These are phyloP conservation scores for Breynia disticha DNA, from an alignment of 441 rosid genomes.

Conservation along the genomic window DNA sequence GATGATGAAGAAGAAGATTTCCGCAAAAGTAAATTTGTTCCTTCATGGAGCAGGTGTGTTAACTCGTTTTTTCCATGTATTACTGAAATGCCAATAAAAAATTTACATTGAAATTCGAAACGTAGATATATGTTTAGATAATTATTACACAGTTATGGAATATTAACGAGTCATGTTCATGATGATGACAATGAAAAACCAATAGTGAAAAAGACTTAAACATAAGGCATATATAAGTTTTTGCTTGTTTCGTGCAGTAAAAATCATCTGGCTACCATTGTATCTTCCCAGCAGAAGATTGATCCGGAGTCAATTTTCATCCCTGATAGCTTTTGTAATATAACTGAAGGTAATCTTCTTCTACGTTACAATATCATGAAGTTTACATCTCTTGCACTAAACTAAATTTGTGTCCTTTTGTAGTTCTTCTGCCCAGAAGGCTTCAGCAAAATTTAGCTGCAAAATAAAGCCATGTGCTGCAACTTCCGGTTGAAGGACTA, in stretches of 20 bases:
- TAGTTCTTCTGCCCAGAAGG: conserved; percentile 58
- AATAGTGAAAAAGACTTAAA: background rate
- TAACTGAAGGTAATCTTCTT: conserved; percentile 40
- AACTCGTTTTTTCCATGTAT: conserved; percentile 8
- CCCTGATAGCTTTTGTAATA: conserved; percentile 33
- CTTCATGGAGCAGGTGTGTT: conserved; percentile 81
- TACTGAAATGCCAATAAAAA: too few species aligned
- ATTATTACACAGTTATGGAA: too few species aligned
- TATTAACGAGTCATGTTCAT: background rate
- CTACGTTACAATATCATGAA: background rate
- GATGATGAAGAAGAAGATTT: conserved; percentile 45
- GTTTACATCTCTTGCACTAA: conserved; percentile 9
- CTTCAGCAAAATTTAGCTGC: conserved; percentile 21
- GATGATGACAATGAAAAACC: background rate
- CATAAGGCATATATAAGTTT: background rate
- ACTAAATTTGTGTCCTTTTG: conserved; percentile 12
- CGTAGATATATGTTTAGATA: too few species aligned
- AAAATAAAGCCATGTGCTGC: background rate
- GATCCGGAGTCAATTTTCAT: conserved; percentile 45
- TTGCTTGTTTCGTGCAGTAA: conserved; percentile 39
- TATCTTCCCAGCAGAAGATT: conserved; percentile 38
- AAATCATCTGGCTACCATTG: conserved; percentile 25
- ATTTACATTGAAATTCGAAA: too few species aligned
- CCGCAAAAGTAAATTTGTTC: conserved; percentile 50
- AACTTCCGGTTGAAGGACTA: background rate